These are phyloP conservation scores for Alternaria hordeiaustralica DNA, from an alignment of 2,329 filamentous ascomycete genomes.

Conservation along the genomic window DNA sequence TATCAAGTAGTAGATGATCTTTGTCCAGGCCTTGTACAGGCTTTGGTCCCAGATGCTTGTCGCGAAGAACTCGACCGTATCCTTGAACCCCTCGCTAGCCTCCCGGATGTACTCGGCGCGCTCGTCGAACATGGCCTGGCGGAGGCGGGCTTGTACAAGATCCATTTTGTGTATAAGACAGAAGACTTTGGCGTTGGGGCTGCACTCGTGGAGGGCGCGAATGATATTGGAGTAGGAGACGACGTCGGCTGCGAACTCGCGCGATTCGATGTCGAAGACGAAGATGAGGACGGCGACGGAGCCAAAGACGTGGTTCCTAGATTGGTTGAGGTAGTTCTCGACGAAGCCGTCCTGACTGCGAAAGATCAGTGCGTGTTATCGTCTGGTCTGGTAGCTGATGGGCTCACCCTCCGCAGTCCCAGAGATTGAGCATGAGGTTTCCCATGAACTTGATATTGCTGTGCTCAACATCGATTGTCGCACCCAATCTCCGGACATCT, in stretches of 20 bases:
- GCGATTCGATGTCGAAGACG: constrained; percentile 97
- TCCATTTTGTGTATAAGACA: constrained; percentile 99
- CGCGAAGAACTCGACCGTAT: constrained; percentile 78
- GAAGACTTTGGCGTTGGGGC: constrained; percentile 81
- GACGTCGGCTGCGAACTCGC: constrained; percentile 91
- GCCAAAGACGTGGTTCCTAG: constrained; percentile 94
- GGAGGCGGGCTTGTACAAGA: constrained; percentile 79
- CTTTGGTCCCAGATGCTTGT: constrained; percentile 99
- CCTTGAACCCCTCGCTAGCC: constrained; percentile 73
- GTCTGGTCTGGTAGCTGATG: background rate
- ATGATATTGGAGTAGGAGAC: constrained; percentile 93
- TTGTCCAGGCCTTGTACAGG: constrained; percentile 97
- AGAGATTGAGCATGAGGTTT: constrained; percentile 94
- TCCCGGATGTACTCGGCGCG: constrained; percentile 77
- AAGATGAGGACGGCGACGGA: constrained; percentile 98
- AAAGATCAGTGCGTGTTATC: constrained; percentile 11
- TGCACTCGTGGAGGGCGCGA: constrained; percentile 85
- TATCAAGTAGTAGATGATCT: constrained; percentile 97
- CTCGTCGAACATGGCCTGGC: constrained; percentile 83
- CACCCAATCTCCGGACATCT: constrained; percentile 89
- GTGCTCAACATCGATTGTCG: constrained; percentile 97
- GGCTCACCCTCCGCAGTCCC: constrained; percentile 90
- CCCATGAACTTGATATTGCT: constrained; percentile 99
- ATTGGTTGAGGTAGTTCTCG: constrained; percentile 96
- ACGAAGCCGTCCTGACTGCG: constrained; percentile 93